Evolutionary conservation across 2,329 filamentous ascomycete species (phyloP), one percentile per base, ranked within the genome.

Genomic region (Aureobasidium sp.): DNA sequence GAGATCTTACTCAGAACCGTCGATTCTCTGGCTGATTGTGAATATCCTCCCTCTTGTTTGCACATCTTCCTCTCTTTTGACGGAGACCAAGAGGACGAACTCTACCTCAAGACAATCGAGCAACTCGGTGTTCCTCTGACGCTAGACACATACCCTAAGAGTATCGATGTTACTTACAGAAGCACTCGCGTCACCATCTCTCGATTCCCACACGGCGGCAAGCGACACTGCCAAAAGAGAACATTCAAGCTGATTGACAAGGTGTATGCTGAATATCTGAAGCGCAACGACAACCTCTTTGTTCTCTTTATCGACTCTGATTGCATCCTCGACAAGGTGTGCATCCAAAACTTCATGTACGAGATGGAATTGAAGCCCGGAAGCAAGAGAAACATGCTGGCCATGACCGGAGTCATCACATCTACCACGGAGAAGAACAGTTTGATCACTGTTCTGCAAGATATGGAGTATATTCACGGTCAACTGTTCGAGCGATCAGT

Each of bases 331-430:
- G 93, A 97, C 77, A 84, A 86, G 63, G 85, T 92, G 44, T 97
- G 93, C 73, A 84, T 97, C 64, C 93, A 97, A 73, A 97, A 97
- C 74, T 97, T 97, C 76, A 90, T 97, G 78, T 96, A 93, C 75
- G 93, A 97, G 73, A 97, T 97, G 94, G 91, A 97, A 75, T 81
- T 97, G 64, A 96, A 93, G 74, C 93, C 93, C 0, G 92, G 92
- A 61, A 96, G 92, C 76, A 86, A 89, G 71, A 86, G 87, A 71
- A 90, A 95, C 73, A 97, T 96, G 90, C 81, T 97, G 70, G 93
- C 93, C 59, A 97, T 97, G 91, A 97, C 93, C 15, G 93, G 93
- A 36, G 90, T 97, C 70, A 97, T 97, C 71, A 97, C 93, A 1
- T 93, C 91, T 0, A 97, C 92, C 0, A 96, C 93, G 0, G 84